Evolutionary conservation across 2,329 filamentous ascomycete genomes (phyloP).

Genomic region (Trichoderma sp.): DNA sequence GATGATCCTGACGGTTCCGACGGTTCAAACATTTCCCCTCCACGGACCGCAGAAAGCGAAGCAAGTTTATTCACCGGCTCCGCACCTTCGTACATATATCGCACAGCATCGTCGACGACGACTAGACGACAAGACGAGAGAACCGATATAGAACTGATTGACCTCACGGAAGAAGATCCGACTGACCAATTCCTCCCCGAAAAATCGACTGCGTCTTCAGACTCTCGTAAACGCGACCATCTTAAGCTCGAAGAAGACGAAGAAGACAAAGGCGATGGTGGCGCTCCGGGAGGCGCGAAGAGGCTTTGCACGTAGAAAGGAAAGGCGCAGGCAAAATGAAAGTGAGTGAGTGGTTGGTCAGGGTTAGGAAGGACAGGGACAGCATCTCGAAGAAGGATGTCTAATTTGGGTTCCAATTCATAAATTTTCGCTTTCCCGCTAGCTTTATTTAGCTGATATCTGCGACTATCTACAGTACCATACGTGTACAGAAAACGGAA

Average conservation of each 20-base stretch:
- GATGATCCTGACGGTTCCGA: not conserved
- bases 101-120: not conserved
- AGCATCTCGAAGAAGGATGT: not conserved
- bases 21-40: not conserved
- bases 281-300: not conserved
- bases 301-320: not conserved
- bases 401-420: not conserved
- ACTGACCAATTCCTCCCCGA: not conserved
- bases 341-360: not conserved
- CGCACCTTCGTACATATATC: not conserved
- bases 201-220: not conserved
- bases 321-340: not conserved
- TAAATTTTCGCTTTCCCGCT: not conserved
- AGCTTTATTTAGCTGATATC: not conserved
- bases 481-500: not conserved
- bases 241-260: not conserved
- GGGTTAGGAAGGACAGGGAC: not conserved
- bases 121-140: not conserved
- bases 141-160: not conserved
- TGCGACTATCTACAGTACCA: not conserved
- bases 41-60: not conserved
- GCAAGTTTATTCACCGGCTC: not conserved
- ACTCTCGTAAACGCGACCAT: not conserved
- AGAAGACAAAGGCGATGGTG: not conserved
- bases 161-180: slow-evolving; percentile 3